Evolutionary conservation across 306 rosid genomes (phyloP).

Genomic region (Aeschynomene evenia): DNA sequence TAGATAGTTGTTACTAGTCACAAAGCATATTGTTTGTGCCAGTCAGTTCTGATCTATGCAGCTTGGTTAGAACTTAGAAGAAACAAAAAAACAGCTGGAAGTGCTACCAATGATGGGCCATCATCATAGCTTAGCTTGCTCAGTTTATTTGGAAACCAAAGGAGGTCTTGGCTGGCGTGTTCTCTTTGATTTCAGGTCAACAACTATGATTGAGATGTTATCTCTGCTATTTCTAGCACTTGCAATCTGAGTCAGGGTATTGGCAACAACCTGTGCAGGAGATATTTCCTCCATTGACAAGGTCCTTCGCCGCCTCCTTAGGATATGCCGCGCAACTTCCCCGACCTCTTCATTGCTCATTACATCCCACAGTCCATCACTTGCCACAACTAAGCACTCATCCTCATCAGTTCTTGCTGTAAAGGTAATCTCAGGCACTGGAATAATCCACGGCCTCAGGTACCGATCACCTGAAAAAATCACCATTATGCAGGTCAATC

Average conservation of each 20-base stretch:
- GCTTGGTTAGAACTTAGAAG: constrained; percentile 42
- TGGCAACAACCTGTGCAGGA: constrained; percentile 71
- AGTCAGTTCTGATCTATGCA: constrained; percentile 47
- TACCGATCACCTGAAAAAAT: constrained; percentile 73
- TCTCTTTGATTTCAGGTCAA: constrained; percentile 72
- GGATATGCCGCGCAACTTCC: constrained; percentile 65
- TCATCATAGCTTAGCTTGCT: too few relatives aligned
- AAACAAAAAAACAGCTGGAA: constrained; percentile 30
- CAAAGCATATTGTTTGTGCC: constrained; percentile 23
- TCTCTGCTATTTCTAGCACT: constrained; percentile 64
- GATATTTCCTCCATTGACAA: constrained; percentile 40
- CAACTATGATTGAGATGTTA: constrained; percentile 74
- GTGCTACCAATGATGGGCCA: constrained; percentile 23
- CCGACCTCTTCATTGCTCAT: constrained; percentile 81
- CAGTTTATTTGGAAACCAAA: constrained; percentile 3
- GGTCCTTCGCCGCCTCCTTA: constrained; percentile 61
- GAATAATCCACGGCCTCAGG: constrained; percentile 85
- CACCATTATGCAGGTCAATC: neutral
- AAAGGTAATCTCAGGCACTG: constrained; percentile 73
- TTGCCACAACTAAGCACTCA: constrained; percentile 75
- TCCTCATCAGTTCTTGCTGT: constrained; percentile 69
- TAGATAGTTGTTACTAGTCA: constrained; percentile 22
- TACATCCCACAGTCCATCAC: constrained; percentile 92
- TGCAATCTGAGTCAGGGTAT: constrained; percentile 72
- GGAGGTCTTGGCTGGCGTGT: constrained; percentile 59